Evolutionary conservation across 768 basidiomycete genomes (phyloP).

Genomic region (Lactarius hatsudake): DNA sequence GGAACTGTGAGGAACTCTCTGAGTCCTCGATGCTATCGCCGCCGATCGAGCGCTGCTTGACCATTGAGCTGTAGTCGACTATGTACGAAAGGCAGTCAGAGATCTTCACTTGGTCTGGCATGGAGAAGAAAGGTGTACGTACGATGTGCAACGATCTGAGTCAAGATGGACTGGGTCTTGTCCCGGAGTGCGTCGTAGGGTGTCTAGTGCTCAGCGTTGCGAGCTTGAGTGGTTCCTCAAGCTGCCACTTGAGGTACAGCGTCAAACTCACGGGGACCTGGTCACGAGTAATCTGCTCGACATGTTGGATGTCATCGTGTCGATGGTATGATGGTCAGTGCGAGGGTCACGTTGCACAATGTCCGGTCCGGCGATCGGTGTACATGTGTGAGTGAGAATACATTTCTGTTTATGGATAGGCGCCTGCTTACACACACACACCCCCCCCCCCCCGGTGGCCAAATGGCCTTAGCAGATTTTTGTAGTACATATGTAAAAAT

Average conservation of each 20-base stretch:
- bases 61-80: constrained; percentile 60
- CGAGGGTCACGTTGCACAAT: too few species aligned
- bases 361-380: too few species aligned
- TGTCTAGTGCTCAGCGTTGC: constrained; percentile 78
- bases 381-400: too few species aligned
- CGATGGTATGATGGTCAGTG: too few species aligned
- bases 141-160: constrained; percentile 83
- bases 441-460: too few species aligned
- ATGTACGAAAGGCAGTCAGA: not conserved
- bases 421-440: too few species aligned
- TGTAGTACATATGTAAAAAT: too few species aligned
- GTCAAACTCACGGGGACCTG: constrained; percentile 86
- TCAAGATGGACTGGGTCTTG: too few species aligned
- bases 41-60: constrained; percentile 77
- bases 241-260: constrained; percentile 78
- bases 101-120: not conserved
- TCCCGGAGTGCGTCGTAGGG: constrained; percentile 77
- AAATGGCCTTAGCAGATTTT: too few species aligned
- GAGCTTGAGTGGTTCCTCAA: constrained; percentile 55
- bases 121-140: constrained; percentile 44
- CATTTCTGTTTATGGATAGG: too few species aligned
- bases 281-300: constrained; percentile 81
- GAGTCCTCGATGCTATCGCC: constrained; percentile 72
- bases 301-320: too few species aligned
- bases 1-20: constrained; percentile 71